These are phyloP conservation scores for Amanita pseudoporphyria DNA, from an alignment of 768 basidiomycete genomes.

Conservation along the genomic window DNA sequence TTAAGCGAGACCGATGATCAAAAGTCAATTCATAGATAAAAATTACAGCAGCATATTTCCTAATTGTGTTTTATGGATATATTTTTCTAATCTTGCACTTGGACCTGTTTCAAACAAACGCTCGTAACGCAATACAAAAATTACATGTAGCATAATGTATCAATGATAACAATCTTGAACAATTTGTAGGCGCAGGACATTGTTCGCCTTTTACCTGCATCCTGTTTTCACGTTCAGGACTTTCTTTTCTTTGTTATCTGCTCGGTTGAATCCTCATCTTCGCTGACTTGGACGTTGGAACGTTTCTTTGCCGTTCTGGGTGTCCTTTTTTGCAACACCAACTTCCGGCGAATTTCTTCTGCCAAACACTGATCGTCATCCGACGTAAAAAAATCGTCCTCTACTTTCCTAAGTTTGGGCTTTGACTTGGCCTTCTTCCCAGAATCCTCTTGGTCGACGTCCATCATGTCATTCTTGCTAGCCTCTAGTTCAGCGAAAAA, in stretches of 20 bases:
- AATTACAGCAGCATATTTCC: background rate
- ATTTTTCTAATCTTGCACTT: conserved; percentile 2
- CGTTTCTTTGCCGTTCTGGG: conserved; percentile 8
- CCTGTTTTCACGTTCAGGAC: background rate
- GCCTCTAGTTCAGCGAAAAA: conserved; percentile 34
- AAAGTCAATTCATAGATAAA: background rate
- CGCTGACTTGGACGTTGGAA: background rate
- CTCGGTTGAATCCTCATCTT: background rate
- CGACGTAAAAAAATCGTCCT: conserved; percentile 52
- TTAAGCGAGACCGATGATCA: conserved; percentile 6
- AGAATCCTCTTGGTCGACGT: conserved; percentile 5
- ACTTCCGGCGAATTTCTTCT: conserved; percentile 9
- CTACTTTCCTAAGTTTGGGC: conserved; percentile 33
- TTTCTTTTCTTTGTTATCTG: conserved; percentile 1
- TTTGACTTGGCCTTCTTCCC: conserved; percentile 23
- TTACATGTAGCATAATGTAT: background rate
- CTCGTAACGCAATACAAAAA: background rate
- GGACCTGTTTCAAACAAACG: background rate
- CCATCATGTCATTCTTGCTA: conserved; percentile 8
- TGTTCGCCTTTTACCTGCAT: too few relatives aligned
- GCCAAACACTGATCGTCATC: conserved; percentile 27
- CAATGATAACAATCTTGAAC: conserved; percentile 1
- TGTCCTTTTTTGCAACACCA: conserved; percentile 9
- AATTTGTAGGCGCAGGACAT: background rate
- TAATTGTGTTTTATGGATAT: background rate